Evolutionary conservation across 2,329 filamentous ascomycete genomes (phyloP).

Genomic region (Raffaelea albimanens): DNA sequence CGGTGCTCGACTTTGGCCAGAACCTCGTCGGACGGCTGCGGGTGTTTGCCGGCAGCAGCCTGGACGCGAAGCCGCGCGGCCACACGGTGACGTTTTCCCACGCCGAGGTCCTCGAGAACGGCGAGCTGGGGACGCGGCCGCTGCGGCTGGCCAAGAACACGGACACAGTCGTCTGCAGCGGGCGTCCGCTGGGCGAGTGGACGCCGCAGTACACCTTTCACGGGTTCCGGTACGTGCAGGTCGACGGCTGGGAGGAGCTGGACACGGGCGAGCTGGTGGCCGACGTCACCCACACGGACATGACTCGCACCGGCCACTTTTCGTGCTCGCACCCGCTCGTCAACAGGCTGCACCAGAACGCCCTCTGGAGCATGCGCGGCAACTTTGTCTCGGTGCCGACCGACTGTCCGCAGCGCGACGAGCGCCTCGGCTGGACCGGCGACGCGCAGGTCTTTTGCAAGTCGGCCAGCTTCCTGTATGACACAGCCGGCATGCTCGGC

Average conservation of each 20-base stretch:
- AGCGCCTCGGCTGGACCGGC: slow-evolving; percentile 45
- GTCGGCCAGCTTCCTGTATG: slow-evolving; percentile 42
- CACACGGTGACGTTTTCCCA: slow-evolving; percentile 37
- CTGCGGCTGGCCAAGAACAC: slow-evolving; percentile 32
- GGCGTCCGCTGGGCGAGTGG: slow-evolving; percentile 19
- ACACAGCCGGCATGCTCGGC: slow-evolving; percentile 38
- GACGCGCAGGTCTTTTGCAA: slow-evolving; percentile 40
- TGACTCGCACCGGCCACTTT: slow-evolving; percentile 39
- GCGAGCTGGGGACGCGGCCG: slow-evolving; percentile 30
- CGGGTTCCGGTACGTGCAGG: slow-evolving; percentile 35
- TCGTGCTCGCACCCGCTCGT: slow-evolving; percentile 39
- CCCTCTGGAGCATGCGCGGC: slow-evolving; percentile 46
- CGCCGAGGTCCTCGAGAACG: slow-evolving; percentile 43
- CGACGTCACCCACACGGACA: slow-evolving; percentile 39
- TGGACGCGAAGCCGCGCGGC: no score
- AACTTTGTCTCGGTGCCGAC: slow-evolving; percentile 50
- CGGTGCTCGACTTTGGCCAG: slow-evolving; percentile 47
- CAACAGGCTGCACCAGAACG: slow-evolving; percentile 45
- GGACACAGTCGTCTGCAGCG: no score
- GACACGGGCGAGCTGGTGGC: slow-evolving; percentile 16
- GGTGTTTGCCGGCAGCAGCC: no score
- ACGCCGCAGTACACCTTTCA: slow-evolving; percentile 41
- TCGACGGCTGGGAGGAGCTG: slow-evolving; percentile 21
- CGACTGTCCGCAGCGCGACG: slow-evolving; percentile 48
- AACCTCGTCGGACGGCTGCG: slow-evolving; percentile 44